Base-by-base conservation (phyloP, 2,329 filamentous ascomycete genomes). In the Chaetomium strumarium region DNA sequence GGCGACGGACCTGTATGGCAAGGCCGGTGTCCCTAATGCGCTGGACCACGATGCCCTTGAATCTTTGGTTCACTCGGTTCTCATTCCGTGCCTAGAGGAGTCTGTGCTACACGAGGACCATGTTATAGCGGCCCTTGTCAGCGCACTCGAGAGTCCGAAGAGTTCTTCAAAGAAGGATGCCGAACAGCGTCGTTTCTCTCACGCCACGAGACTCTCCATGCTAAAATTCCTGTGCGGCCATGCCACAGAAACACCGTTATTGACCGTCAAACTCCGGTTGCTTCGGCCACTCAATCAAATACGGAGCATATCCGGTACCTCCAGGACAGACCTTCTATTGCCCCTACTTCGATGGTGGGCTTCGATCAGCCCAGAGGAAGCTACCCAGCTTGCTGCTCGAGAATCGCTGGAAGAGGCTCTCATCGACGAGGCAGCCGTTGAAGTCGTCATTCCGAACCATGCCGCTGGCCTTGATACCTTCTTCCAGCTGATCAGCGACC, bases 71-170 rank as follows among this genome's bases (percentile, higher is more conserved):
- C 76, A 81, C 17, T 75, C 80, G 17, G 75, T 86, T 36, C 70
- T 96, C n/a, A 67, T 89, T 17, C 88, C 88, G 0, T 80, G 79
- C 2, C 71, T 96, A 10, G 91, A 96, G 68, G 93, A 96, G 68
- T 95, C 86, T 63, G 77, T 92, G 3, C 80, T 96, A 59, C 90
- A 97, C 64, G 73, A 81, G 4, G 80, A 78, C 29, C 84, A 93
- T 55, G 76, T 96, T 41, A 72, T 78, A 24, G 79, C 80, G 17
- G 77, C 84, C 2, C 67, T 96, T 5, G 76, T 80, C 55, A 76
- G 74, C 31, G 70, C 77, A 0, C 66, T 93, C 11, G 81, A 84
- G 59, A 79, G 80, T 49, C 64, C 65, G 62, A 76, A 58, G 60
- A 45, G 62, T n/a, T 49, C 56, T 17, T 43, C 52, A 46, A 49